phyloP scores from a whole-genome alignment of 139 green algal species.

The Chlamydomonas urium region DNA sequence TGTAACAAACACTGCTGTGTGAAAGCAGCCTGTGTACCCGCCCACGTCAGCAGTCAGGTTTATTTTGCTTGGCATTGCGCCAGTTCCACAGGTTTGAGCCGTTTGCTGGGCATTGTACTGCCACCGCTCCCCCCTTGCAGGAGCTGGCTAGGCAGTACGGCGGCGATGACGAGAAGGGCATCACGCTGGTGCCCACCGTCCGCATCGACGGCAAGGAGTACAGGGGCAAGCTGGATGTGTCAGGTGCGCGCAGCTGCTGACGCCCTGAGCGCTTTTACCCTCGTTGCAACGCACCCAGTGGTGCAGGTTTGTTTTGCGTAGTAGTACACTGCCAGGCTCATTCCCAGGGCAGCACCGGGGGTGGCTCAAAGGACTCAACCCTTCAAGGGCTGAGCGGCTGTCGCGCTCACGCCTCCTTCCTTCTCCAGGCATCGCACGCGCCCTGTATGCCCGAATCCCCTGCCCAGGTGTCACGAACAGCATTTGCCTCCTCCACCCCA shows the following conservation, averaged over 20 bases:
- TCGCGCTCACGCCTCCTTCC: no score
- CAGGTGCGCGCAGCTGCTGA: no score
- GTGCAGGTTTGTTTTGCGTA: constrained; percentile 3
- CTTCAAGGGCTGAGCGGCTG: no score
- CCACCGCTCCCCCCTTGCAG: background rate
- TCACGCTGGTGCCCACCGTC: constrained; percentile 86
- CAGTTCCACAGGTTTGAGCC: no score
- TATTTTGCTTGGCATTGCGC: background rate
- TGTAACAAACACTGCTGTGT: background rate
- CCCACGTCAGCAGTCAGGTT: background rate
- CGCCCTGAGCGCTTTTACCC: background rate
- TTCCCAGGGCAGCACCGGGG: no score
- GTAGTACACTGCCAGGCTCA: no score
- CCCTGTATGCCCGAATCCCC: no score
- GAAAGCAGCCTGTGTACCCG: background rate
- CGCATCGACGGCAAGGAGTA: constrained; percentile 89
- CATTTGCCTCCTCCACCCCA: no score
- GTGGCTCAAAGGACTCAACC: no score
- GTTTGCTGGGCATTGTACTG: background rate
- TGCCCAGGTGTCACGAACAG: no score
- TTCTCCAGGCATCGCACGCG: no score
- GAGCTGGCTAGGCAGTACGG: constrained; percentile 56
- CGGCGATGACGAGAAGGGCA: constrained; percentile 13
- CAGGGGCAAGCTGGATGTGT: constrained; percentile 61
- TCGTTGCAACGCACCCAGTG: background rate